Evolutionary conservation across 176 grass and related monocot species (phyloP).

Genomic region (Raddia guianensis): DNA sequence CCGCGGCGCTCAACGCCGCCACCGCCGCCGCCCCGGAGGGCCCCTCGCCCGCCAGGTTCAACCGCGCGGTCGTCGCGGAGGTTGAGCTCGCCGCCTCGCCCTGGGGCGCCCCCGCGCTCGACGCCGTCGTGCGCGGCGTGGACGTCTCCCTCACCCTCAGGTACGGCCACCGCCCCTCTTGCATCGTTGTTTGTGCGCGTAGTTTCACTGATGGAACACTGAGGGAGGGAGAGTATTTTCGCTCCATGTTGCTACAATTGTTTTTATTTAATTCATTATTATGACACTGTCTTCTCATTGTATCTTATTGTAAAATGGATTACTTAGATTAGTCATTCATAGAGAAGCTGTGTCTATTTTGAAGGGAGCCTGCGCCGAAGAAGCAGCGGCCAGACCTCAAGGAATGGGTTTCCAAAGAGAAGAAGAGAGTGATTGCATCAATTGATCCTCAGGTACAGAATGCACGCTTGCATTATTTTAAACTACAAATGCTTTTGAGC

Average conservation of each 20-base stretch:
- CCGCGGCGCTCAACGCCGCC: conserved; percentile 31
- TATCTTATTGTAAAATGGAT: background rate
- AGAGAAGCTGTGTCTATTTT: background rate
- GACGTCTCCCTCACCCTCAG: conserved; percentile 48
- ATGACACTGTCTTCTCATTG: background rate
- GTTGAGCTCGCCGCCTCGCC: conserved; percentile 56
- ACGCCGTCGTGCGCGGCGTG: conserved; percentile 44
- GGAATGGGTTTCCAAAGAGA: conserved; percentile 51
- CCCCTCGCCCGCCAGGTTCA: conserved; percentile 44
- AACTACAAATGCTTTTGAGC: background rate
- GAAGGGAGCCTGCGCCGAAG: conserved; percentile 51
- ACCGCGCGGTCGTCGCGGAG: conserved; percentile 47
- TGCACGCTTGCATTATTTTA: background rate
- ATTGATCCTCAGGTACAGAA: conserved; percentile 62
- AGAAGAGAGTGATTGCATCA: conserved; percentile 57
- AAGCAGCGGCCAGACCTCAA: conserved; percentile 45
- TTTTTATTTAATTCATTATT: background rate
- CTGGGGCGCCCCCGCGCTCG: conserved; percentile 42
- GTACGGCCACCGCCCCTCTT: background rate
- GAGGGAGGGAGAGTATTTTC: too few relatives aligned
- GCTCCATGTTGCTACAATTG: background rate
- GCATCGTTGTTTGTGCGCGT: background rate
- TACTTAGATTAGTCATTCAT: background rate
- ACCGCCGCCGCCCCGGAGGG: background rate
- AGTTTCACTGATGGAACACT: background rate